phyloP scores from a whole-genome alignment of 257 asterid species.

The Asclepias syriaca region DNA sequence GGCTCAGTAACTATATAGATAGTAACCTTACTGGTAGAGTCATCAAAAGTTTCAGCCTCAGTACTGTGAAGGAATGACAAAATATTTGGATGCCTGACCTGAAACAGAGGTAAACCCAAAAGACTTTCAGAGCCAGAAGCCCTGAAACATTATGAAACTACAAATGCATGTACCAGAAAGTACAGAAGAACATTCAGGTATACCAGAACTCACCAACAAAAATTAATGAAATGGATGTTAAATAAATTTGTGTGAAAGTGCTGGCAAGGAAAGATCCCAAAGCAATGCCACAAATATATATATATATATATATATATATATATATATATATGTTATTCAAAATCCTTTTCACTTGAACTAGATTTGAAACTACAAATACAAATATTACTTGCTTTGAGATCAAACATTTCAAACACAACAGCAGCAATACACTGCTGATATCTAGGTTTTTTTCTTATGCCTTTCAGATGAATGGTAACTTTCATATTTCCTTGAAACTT shows the following conservation, averaged over 20 bases:
- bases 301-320: background rate
- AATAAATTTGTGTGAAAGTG: background rate
- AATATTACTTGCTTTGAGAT: no score
- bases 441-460: background rate
- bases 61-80: conserved; percentile 93
- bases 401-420: background rate
- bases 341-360: background rate
- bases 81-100: conserved; percentile 99
- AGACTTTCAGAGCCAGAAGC: conserved; percentile 20
- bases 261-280: background rate
- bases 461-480: background rate
- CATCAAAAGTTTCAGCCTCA: conserved; percentile 83
- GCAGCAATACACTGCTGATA: background rate
- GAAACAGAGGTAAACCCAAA: conserved; percentile 31
- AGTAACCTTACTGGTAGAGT: conserved; percentile 68
- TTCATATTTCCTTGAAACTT: background rate
- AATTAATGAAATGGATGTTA: background rate
- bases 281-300: background rate
- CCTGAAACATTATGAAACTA: background rate
- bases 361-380: background rate
- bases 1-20: conserved; percentile 96
- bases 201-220: background rate
- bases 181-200: background rate
- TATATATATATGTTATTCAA: background rate
- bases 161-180: background rate